phyloP scores from a whole-genome alignment of 768 basidiomycete genomes.

The Mycena filopes region DNA sequence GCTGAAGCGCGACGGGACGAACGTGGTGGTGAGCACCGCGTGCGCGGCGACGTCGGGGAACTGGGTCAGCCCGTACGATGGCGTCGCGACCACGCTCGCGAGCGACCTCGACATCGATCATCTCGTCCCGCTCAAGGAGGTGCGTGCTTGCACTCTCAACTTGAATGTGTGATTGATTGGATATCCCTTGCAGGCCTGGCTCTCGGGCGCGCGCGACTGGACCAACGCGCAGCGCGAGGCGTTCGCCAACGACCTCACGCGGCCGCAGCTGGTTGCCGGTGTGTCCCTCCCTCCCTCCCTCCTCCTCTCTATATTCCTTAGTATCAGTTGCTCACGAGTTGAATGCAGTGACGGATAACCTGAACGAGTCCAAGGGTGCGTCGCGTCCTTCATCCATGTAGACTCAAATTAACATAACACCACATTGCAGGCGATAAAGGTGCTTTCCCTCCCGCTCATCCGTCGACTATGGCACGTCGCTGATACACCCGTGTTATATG shows the following conservation, averaged over 20 bases:
- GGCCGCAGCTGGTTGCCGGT: slow-evolving; percentile 65
- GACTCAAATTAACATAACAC: not conserved
- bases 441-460: no score
- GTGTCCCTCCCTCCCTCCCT: slow-evolving; percentile 25
- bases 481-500: no score
- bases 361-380: slow-evolving; percentile 61
- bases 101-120: slow-evolving; percentile 67
- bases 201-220: slow-evolving; percentile 65
- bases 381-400: slow-evolving; percentile 2
- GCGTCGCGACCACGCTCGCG: slow-evolving; percentile 52
- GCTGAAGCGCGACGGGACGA: slow-evolving; percentile 56
- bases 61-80: slow-evolving; percentile 66
- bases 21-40: slow-evolving; percentile 51
- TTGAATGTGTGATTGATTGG: no score
- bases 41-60: slow-evolving; percentile 59
- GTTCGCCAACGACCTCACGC: slow-evolving; percentile 65
- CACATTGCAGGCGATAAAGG: slow-evolving; percentile 53
- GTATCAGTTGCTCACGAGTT: not conserved
- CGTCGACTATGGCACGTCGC: no score
- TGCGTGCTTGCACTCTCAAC: slow-evolving; percentile 30
- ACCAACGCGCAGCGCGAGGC: slow-evolving; percentile 59
- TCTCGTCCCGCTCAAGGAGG: slow-evolving; percentile 65
- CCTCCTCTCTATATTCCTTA: no score
- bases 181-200: slow-evolving; percentile 64
- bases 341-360: slow-evolving; percentile 40